A percentile compares a stretch with the other conserved stretches of the same genome.
Conservation (phyloP, 1,139 yeast genomes). For the Geotrichum histeridarum region DNA sequence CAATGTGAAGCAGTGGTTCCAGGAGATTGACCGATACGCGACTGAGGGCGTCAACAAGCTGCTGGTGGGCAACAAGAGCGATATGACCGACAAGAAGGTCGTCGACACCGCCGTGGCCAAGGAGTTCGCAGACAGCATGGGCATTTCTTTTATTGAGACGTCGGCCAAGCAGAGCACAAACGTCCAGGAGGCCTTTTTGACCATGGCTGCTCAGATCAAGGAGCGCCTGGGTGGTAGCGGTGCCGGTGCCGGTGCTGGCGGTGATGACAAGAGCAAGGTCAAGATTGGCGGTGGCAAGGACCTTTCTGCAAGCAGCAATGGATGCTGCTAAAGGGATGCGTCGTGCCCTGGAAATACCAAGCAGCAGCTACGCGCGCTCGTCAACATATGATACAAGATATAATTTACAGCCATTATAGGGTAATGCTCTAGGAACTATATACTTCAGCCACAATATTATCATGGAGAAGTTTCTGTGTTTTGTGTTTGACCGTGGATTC, state of each 20-base stretch:
- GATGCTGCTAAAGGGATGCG: conserved; percentile 1
- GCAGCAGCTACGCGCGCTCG: no score
- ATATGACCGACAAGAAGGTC: conserved; percentile 89
- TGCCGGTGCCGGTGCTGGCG: conserved; percentile 56
- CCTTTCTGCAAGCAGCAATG: background rate
- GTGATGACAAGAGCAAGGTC: conserved; percentile 51
- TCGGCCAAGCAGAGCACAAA: conserved; percentile 92
- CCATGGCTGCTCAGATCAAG: conserved; percentile 87
- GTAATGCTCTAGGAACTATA: no score
- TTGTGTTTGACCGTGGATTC: no score
- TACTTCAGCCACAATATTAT: no score
- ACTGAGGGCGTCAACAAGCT: conserved; percentile 95
- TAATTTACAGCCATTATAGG: no score
- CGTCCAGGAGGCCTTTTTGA: conserved; percentile 91
- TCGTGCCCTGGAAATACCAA: no score
- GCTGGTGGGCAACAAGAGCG: conserved; percentile 93
- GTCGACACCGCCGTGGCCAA: conserved; percentile 98
- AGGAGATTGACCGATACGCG: conserved; percentile 92
- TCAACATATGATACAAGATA: no score
- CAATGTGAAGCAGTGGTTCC: conserved; percentile 90
- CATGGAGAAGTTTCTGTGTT: no score
- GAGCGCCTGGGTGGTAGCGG: conserved; percentile 53
- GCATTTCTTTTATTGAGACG: conserved; percentile 88
- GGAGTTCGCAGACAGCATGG: conserved; percentile 89
- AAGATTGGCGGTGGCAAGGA: conserved; percentile 3